Base-by-base conservation (phyloP, 495 filamentous ascomycete species). In the Lophiostoma macrostomum region DNA sequence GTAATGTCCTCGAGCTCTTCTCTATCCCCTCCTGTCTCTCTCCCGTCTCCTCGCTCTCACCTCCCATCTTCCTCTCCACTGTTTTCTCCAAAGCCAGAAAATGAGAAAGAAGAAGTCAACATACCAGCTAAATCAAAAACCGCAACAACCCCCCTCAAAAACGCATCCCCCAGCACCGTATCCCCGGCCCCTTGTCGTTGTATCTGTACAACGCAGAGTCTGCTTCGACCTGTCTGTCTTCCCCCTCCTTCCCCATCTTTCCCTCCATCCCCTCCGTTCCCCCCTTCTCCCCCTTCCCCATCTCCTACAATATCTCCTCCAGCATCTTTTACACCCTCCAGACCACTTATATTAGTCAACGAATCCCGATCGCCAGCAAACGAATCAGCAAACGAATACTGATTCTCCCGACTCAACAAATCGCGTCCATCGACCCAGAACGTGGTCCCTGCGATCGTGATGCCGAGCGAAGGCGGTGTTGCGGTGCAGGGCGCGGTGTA, bases 71-170 rank as follows among this genome's bases (percentile, higher is more conserved):
- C 5, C 18, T 19, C 36, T n/a, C 14, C 5, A 37, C 34, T 4
- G 4, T 4, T 4, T 13, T 37, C 5, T 18, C 12, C 14, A 37
- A 37, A 37, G 20, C 12, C 20, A 18, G 20, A 4, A 5, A 37
- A 37, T 37, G n/a, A 13, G n/a, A 36, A 4, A 36, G 3, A 13
- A 36, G 13, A 4, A 36, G 5, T n/a, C n/a, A n/a, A 39, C 16
- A 25, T 71, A 49, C 68, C 69, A 7, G 79, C 81, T 37, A 86
- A 70, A 68, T 86, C 80, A 60, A 81, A 84, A 7, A 82, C 77
- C 0, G 73, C 72, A 12, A 87, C 61, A 0, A 84, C 82, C 58
- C 79, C 83, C 65, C 81, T 83, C 71, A 85, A 70, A 57, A 84
- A 87, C 0, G 73, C 72, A 53, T 80, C 78, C 1, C 83, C 83